Percentiles rank a stretch among this genome's conserved stretches.
phyloP scores from a whole-genome alignment of 352 stramenopile species.

The Globisporangium sylvaticum region DNA sequence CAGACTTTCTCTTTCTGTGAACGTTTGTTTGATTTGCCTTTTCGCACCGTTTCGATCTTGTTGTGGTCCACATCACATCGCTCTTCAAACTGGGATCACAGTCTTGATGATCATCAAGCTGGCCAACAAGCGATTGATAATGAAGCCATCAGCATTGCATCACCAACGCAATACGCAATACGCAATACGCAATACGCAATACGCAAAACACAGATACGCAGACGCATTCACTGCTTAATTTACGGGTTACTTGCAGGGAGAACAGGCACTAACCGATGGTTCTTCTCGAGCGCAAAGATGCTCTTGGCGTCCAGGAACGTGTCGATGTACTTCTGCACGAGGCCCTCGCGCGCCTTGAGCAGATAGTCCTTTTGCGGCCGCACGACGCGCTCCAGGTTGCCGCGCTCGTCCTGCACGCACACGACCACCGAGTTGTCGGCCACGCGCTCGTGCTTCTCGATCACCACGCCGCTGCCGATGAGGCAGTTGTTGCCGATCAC shows the following conservation, averaged over 20 bases:
- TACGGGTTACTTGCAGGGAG: background rate
- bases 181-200: too few relatives aligned
- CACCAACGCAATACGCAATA: background rate
- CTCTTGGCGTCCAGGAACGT: conserved; percentile 75
- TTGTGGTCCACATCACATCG: background rate
- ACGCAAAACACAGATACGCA: background rate
- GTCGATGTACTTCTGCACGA: conserved; percentile 74
- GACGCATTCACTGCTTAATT: background rate
- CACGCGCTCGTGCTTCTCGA: conserved; percentile 54
- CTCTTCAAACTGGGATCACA: too few relatives aligned
- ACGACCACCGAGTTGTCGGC: conserved; percentile 76
- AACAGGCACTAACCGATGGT: conserved; percentile 58
- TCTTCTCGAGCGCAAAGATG: conserved; percentile 68
- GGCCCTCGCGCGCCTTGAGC: conserved; percentile 37
- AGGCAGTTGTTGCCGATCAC: conserved; percentile 79
- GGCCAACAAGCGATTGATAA: background rate
- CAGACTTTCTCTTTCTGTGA: background rate
- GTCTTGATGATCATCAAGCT: too few relatives aligned
- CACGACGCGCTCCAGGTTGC: conserved; percentile 33
- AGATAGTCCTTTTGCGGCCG: conserved; percentile 68
- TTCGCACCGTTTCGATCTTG: conserved; percentile 4
- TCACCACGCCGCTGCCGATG: conserved; percentile 76
- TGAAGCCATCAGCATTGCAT: background rate
- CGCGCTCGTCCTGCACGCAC: conserved; percentile 34
- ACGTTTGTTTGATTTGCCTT: background rate